Base-by-base conservation (phyloP, 1,284 basidiomycete genomes). In the Vanrija humicola region DNA sequence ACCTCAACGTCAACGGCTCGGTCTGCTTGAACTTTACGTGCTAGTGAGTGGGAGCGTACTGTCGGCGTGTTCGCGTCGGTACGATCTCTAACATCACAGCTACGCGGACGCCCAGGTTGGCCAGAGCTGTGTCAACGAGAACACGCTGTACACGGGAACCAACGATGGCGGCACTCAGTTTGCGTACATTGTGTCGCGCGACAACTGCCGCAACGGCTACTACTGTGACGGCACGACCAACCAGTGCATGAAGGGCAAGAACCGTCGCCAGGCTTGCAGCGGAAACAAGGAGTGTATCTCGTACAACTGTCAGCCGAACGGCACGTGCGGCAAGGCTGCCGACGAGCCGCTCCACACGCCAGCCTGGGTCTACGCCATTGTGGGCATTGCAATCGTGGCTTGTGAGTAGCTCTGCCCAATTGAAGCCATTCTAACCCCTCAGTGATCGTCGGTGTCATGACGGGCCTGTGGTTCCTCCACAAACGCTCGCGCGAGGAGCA, bases 261-360 rank as follows among this genome's bases (percentile, higher is more conserved):
- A 66, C 16, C 48, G 86, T 3, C 84, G 83, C 5, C 82, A 72
- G 16, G 52, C 79, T 1, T 93, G 90, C 68, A 77, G 77, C 1
- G 89, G 85, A 15, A 88, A 91, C 77, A 92, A 91, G 75, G 88
- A 90, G 86, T 91, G 89, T 75, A 68, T 77, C 43, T 85, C 87
- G 1, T 88, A 83, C 80, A 90, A 91, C 74, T 92, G 90, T 73
- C 82, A 34, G 67, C 76, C n/a, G 16, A 76, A 75, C 54, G 82
- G 83, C 5, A 64, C 48, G 23, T 93, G 90, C 69, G 87, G 85
- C 25, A 65, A 71, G 45, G 77, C 82, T 23, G 81, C 85, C 9
- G 82, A 86, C 50, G 78, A 81, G 6, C 83, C 87, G n/a, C 80
- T 81, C 43, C 81, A 86, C 54, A 82, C 89, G 44, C 79, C 81